These are phyloP conservation scores for Cladosporium sp. DNA, from an alignment of 2,329 filamentous ascomycete species.

Conservation along the genomic window DNA sequence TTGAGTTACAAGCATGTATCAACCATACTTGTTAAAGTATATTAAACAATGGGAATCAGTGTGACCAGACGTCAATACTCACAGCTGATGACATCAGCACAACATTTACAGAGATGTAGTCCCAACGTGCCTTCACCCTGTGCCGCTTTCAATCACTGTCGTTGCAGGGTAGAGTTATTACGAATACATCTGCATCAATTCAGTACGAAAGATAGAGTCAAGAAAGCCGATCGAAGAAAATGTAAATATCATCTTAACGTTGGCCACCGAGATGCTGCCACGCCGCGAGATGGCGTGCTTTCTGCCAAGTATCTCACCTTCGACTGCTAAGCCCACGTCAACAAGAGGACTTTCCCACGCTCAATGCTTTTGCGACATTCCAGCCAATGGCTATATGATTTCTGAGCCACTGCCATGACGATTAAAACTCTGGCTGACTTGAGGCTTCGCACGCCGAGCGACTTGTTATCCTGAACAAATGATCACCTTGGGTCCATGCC, in stretches of 20 bases:
- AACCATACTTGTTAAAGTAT: too few relatives aligned
- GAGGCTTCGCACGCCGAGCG: constrained; percentile 1
- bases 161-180: too few relatives aligned
- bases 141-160: too few relatives aligned
- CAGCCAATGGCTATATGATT: not conserved
- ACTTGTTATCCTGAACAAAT: not conserved
- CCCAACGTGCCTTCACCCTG: too few relatives aligned
- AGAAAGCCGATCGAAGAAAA: not conserved
- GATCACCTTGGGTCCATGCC: not conserved
- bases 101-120: too few relatives aligned
- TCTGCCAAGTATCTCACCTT: constrained; percentile 9
- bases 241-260: not conserved
- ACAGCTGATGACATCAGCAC: too few relatives aligned
- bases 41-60: too few relatives aligned
- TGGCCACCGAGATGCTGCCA: not conserved
- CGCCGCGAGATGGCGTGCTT: constrained; percentile 4
- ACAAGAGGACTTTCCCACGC: not conserved
- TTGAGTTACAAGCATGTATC: too few relatives aligned
- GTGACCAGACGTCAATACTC: too few relatives aligned
- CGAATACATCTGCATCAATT: too few relatives aligned
- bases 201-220: too few relatives aligned
- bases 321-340: constrained; percentile 3
- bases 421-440: not conserved
- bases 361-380: not conserved
- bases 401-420: not conserved